These are phyloP conservation scores for Simplicillium sp. DNA, from an alignment of 2,329 filamentous ascomycete genomes.

Conservation along the genomic window DNA sequence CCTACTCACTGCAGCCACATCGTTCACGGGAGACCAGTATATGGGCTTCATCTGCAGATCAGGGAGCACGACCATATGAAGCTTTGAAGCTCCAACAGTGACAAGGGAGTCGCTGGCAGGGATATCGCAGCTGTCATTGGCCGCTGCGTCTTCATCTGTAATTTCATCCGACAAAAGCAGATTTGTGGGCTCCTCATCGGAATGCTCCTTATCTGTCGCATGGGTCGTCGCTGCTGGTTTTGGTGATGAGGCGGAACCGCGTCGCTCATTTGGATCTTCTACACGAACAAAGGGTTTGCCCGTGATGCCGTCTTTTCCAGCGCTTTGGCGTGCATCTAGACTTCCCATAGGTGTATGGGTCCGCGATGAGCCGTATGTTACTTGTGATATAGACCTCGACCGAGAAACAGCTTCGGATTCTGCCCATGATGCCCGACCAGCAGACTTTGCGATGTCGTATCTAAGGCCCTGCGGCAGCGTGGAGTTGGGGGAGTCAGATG, in stretches of 20 bases:
- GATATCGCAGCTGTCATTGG: too few species aligned
- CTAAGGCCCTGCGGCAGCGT: slow-evolving; percentile 4
- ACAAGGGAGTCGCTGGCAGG: slow-evolving; percentile 28
- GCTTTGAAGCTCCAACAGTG: slow-evolving; percentile 77
- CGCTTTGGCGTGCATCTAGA: slow-evolving; percentile 10
- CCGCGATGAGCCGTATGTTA: slow-evolving; percentile 11
- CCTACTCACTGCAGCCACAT: slow-evolving; percentile 70
- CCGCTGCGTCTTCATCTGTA: too few species aligned
- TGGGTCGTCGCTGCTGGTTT: slow-evolving; percentile 10
- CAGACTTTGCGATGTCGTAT: not conserved
- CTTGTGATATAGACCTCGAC: slow-evolving; percentile 10
- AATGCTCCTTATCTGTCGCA: slow-evolving; percentile 2
- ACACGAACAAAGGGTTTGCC: slow-evolving; percentile 45
- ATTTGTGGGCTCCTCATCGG: too few species aligned
- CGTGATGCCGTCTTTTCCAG: slow-evolving; percentile 40
- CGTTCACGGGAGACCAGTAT: slow-evolving; percentile 93
- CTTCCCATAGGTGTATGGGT: slow-evolving; percentile 14
- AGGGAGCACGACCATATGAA: slow-evolving; percentile 82
- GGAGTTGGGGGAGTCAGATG: too few species aligned
- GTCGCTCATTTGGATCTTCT: slow-evolving; percentile 20
- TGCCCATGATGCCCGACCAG: too few species aligned
- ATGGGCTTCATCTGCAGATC: slow-evolving; percentile 86
- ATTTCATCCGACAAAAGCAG: too few species aligned
- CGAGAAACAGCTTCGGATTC: slow-evolving; percentile 8
- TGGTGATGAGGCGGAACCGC: slow-evolving; percentile 15